These are phyloP conservation scores for Colletotrichum acutatum DNA, from an alignment of 2,329 filamentous ascomycete genomes.

Conservation along the genomic window DNA sequence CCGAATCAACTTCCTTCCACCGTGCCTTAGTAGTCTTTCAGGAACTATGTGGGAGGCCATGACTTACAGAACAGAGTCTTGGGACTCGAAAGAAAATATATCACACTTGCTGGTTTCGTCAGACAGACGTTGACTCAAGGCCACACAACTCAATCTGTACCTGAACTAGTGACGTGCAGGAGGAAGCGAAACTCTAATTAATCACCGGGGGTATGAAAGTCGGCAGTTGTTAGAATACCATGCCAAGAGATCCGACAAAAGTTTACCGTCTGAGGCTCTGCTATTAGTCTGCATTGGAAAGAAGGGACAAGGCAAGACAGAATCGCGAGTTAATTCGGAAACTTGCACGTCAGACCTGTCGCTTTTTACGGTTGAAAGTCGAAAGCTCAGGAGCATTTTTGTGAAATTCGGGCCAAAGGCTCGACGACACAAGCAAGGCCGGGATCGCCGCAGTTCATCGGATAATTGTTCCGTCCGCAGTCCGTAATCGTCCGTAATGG, in stretches of 20 bases:
- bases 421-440: background rate
- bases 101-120: background rate
- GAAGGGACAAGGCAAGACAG: background rate
- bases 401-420: background rate
- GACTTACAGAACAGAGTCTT: no score
- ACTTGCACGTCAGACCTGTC: no score
- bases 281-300: background rate
- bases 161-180: background rate
- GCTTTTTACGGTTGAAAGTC: background rate
- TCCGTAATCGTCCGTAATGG: background rate
- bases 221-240: background rate
- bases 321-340: background rate
- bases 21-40: background rate
- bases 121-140: background rate
- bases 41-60: background rate
- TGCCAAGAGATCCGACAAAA: background rate
- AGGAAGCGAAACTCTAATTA: background rate
- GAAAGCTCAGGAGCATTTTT: background rate
- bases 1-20: background rate
- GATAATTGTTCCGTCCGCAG: background rate
- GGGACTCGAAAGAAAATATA: background rate
- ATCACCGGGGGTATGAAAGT: background rate
- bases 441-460: background rate
- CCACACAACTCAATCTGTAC: background rate
- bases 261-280: background rate